Conservation (phyloP, 2,329 filamentous ascomycete genomes). For the Sclerotinia subarctica region DNA sequence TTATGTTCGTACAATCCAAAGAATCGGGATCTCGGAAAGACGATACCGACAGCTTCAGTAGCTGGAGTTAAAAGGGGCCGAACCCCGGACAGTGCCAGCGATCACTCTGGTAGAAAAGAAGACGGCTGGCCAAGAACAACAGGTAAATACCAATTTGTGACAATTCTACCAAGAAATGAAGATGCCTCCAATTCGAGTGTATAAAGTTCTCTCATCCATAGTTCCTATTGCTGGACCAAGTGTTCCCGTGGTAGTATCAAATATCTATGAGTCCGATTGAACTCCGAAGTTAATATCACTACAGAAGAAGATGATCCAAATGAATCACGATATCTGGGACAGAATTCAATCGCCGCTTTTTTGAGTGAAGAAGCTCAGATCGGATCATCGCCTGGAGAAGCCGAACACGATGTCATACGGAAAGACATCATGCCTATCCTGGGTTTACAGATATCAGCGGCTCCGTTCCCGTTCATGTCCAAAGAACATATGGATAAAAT, state of each 20-base stretch:
- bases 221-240: not conserved
- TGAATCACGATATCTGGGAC: slow-evolving; percentile 60
- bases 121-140: slow-evolving; percentile 38
- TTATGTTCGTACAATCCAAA: slow-evolving; percentile 67
- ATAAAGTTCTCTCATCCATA: not conserved
- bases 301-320: slow-evolving; percentile 52
- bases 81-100: slow-evolving; percentile 36
- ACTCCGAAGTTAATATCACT: slow-evolving; percentile 14
- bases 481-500: slow-evolving; percentile 57
- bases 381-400: slow-evolving; percentile 51
- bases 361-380: slow-evolving; percentile 54
- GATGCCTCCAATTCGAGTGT: not conserved
- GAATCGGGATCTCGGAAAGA: slow-evolving; percentile 36
- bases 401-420: slow-evolving; percentile 49
- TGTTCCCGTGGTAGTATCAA: not conserved
- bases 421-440: slow-evolving; percentile 65
- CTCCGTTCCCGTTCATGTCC: slow-evolving; percentile 66
- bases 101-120: slow-evolving; percentile 32
- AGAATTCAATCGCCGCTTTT: slow-evolving; percentile 66
- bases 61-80: slow-evolving; percentile 33
- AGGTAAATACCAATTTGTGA: slow-evolving; percentile 28
- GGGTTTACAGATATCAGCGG: slow-evolving; percentile 59
- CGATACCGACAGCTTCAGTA: slow-evolving; percentile 23
- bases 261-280: slow-evolving; percentile 7
- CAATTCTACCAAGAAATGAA: not conserved